Percentiles rank a stretch among this genome's conserved stretches.
Conservation (phyloP, 225 moss, liverwort and hornwort genomes). For the Bryum argenteum region DNA sequence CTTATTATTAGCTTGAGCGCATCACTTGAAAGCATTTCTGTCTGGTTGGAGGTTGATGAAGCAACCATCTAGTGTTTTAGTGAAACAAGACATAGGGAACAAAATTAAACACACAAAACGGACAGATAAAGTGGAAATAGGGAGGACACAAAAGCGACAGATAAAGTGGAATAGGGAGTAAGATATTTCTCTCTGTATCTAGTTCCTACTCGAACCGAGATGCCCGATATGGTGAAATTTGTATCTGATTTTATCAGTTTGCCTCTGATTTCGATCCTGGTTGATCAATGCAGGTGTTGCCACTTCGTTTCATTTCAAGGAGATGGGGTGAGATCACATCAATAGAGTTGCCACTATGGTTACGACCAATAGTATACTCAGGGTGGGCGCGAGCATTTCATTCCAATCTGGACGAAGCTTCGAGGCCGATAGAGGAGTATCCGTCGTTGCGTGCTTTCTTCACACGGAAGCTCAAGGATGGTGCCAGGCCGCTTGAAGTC, state of each 20-base stretch:
- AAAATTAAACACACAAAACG: too few species aligned
- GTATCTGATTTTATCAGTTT: neutral
- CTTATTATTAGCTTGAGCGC: too few species aligned
- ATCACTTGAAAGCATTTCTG: too few species aligned
- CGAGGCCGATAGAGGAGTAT: constrained; percentile 77
- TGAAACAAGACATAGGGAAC: too few species aligned
- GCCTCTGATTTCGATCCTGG: neutral
- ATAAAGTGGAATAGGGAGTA: too few species aligned
- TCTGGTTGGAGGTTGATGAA: too few species aligned
- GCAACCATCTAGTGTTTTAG: too few species aligned
- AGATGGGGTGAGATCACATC: constrained; percentile 86
- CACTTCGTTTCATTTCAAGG: constrained; percentile 81
- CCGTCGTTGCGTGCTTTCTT: constrained; percentile 81
- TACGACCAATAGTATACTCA: constrained; percentile 70
- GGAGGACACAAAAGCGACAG: too few species aligned
- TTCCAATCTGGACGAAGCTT: constrained; percentile 79
- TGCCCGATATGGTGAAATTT: neutral
- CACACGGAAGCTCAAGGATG: constrained; percentile 79
- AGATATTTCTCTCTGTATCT: too few species aligned
- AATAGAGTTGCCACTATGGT: constrained; percentile 84
- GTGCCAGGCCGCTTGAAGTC: constrained; percentile 75
- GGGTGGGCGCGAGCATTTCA: constrained; percentile 92
- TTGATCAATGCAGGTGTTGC: constrained; percentile 59
- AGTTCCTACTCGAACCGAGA: neutral
- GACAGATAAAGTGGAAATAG: too few species aligned